A percentile compares a stretch with the other conserved stretches of the same genome.
These are phyloP conservation scores for Cyberlindnera euphorbiiphila DNA, from an alignment of 805 yeast species.

Conservation along the genomic window DNA sequence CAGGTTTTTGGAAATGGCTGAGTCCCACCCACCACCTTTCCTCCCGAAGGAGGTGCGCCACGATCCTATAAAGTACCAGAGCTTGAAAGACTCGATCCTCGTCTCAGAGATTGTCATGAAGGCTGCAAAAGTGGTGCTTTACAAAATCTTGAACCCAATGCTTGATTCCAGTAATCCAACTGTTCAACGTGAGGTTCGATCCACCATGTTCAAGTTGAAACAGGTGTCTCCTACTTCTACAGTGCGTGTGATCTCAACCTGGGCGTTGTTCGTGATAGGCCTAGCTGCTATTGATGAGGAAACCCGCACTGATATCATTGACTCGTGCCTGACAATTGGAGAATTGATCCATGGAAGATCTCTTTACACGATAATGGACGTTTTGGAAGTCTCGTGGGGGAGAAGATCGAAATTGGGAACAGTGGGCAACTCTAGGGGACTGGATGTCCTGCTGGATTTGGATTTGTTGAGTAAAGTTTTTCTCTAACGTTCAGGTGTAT, in stretches of 20 bases:
- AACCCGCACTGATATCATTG: constrained; percentile 5
- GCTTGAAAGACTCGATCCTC: constrained; percentile 18
- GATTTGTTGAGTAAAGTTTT: constrained; percentile 3
- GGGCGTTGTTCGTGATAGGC: constrained; percentile 12
- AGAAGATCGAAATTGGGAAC: constrained; percentile 8
- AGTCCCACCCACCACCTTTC: constrained; percentile 17
- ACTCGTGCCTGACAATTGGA: constrained; percentile 6
- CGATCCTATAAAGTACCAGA: constrained; percentile 12
- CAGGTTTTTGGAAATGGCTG: constrained; percentile 19
- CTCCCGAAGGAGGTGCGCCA: constrained; percentile 19
- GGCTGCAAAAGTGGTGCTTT: constrained; percentile 19
- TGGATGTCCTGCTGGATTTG: constrained; percentile 7
- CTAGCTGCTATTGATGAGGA: constrained; percentile 8
- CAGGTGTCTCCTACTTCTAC: constrained; percentile 11
- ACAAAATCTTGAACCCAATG: constrained; percentile 15
- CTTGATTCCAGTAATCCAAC: constrained; percentile 14
- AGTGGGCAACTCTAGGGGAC: constrained; percentile 4
- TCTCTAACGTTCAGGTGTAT: background rate
- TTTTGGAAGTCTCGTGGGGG: constrained; percentile 13
- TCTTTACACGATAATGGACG: constrained; percentile 10
- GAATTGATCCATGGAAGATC: constrained; percentile 12
- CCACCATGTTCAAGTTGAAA: constrained; percentile 5
- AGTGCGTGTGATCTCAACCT: constrained; percentile 11
- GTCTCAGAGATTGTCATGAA: constrained; percentile 21
- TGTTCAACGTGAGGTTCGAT: constrained; percentile 17